Base-by-base conservation (phyloP, 352 stramenopile species). In the Salisapilia sapeloensis region DNA sequence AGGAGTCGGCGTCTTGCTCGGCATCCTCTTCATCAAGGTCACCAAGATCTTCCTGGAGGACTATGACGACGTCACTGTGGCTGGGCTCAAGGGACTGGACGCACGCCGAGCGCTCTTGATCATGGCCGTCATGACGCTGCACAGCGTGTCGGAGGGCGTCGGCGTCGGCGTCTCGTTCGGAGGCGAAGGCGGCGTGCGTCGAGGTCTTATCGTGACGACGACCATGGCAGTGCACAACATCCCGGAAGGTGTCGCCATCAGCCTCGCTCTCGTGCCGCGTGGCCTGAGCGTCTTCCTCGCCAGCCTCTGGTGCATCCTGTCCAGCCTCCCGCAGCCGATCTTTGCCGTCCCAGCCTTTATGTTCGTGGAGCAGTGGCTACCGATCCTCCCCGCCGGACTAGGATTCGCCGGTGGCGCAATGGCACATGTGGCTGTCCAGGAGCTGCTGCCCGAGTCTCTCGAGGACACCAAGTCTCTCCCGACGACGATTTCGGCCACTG, bases 221-320 rank as follows among this genome's bases (percentile, higher is more conserved):
- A 97, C 89, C 33, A 82, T 99, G 44, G 93, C 93, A 1, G 93
- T 98, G 20, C 94, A 99, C 69, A 99, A 99, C 64, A 91, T 99
- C 35, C 94, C 94, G 2, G 94, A 99, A 53, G 94, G 94, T 30
- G 65, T 99, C 9, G 93, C 94, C 7, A 87, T 84, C 53, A 94
- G 87, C 33, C 71, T 99, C 20, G 92, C 95, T 16, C 70, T 99
- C 31, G 67, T 97, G 35, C 91, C 93, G 8, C 60, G 90, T 29
- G 92, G 91, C 19, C 61, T 97, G 19, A 92, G 67, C 33, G 49
- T 87, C 12, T 74, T 93, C 38, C 80, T 82, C 19, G 71, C 80
- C 22, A 53, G 60, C 13, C 45, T 95, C 21, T 95, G 81, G 81
- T 92, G 72, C 38, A 90, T 96, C 31, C 57, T 96, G 32, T 94